phyloP scores from a whole-genome alignment of 2,329 filamentous ascomycete species.

The Colletotrichum sp. region DNA sequence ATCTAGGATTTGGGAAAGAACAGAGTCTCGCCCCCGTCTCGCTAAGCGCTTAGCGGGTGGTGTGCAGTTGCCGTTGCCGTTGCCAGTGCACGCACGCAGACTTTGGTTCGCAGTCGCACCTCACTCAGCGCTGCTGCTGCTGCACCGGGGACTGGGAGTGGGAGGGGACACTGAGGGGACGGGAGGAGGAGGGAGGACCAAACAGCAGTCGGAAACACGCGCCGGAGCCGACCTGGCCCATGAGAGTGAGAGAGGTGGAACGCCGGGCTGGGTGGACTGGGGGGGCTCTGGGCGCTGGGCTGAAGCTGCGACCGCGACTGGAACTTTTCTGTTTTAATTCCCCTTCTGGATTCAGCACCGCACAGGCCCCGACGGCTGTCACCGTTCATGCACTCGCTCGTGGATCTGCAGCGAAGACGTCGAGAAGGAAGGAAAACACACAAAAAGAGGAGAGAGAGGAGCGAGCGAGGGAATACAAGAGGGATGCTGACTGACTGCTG shows the following conservation, averaged over 20 bases:
- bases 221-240: constrained; percentile 18
- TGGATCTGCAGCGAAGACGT: not conserved
- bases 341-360: not conserved
- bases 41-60: constrained; percentile 31
- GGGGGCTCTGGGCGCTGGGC: not conserved
- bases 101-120: not conserved
- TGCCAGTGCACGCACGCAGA: not conserved
- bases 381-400: not conserved
- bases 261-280: not conserved
- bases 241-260: not conserved
- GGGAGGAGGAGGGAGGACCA: constrained; percentile 3
- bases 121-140: not conserved
- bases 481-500: not conserved
- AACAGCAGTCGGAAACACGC: constrained; percentile 22
- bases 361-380: not conserved
- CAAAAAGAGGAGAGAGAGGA: not conserved
- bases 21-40: constrained; percentile 26
- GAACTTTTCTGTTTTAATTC: not conserved
- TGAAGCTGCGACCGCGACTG: not conserved
- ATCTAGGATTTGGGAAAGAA: constrained; percentile 23
- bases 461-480: not conserved
- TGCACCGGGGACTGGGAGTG: not conserved
- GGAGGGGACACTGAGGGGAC: not conserved
- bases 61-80: not conserved
- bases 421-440: not conserved